Base-by-base conservation (phyloP, 768 basidiomycete species). In the Artomyces pyxidatus region DNA sequence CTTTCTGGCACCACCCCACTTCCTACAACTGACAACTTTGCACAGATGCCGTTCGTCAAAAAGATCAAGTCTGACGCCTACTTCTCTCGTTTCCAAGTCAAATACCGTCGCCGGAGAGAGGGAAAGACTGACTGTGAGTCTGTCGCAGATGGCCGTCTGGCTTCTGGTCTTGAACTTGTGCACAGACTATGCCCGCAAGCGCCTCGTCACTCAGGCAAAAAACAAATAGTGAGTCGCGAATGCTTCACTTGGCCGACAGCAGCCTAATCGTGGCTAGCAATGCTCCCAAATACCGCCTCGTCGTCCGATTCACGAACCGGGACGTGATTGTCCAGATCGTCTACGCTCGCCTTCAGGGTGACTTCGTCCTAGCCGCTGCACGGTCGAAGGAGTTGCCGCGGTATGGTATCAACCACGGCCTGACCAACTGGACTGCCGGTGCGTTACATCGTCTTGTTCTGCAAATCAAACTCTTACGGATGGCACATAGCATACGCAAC, bases 341-440 rank as follows among this genome's bases (percentile, higher is more conserved):
- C 68, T 98, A 97, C 64, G 94, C 96, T 58, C 96, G 95, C 61
- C 76, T 99, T 55, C 91, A 95, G 70, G 96, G 96, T 55, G 96
- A 99, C 71, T 88, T 95, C 62, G 80, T 98, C 59, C 76, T 99
- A 59, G 80, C 81, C 49, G 76, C 89, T 43, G 96, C 96, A 52
- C 81, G 77, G 58, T 96, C 96, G 45, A 76, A 74, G 64, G 96
- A 99, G 71, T 85, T 98, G 42, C 91, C 92, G 49, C 77, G 81
- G 63, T 99, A 96, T 68, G 96, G 96, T 54, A 95, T 99, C 71
- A 86, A 87, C 66, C 94, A 98, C 68, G 96, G 96, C 71, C 77
- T 99, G 44, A 98, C 95, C 51, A 99, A 99, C 77, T 98, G 96
- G 96, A 76, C 93, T 54, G 94, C 96, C 56, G 89, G 90, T 91